Evolutionary conservation across 179 eudicot genomes (phyloP).

Genomic region (Amaranthus tricolor): DNA sequence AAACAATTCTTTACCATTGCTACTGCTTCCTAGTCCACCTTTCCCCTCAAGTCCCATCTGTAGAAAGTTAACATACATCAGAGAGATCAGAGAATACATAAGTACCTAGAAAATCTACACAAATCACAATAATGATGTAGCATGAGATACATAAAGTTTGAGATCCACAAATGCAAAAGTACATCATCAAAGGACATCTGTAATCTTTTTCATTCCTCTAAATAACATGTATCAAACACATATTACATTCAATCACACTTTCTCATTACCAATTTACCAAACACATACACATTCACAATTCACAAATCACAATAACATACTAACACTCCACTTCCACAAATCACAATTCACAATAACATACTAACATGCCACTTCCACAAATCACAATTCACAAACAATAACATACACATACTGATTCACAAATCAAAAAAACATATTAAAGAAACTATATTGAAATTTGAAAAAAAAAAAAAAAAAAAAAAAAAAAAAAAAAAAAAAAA

Average conservation of each 20-base stretch:
- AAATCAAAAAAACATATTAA: too few species aligned
- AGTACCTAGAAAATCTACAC: background rate
- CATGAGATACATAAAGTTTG: background rate
- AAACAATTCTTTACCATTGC: conserved; percentile 33
- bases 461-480: too few species aligned
- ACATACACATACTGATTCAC: too few species aligned
- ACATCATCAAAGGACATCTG: background rate
- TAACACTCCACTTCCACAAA: background rate
- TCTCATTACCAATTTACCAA: too few species aligned
- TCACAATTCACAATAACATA: conserved; percentile 1
- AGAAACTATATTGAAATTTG: too few species aligned
- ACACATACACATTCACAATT: too few species aligned
- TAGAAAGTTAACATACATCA: background rate
- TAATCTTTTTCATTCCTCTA: background rate
- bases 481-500: too few species aligned
- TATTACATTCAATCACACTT: too few species aligned
- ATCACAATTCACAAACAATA: background rate
- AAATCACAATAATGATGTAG: background rate
- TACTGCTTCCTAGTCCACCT: conserved; percentile 41
- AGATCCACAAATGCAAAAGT: background rate
- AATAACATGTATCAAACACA: too few species aligned
- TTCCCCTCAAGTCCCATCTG: conserved; percentile 44
- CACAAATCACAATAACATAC: conserved; percentile 2
- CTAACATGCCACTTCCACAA: background rate
- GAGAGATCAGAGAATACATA: background rate